These are phyloP conservation scores for Dactylella cylindrospora DNA, from an alignment of 2,329 filamentous ascomycete genomes.

Conservation along the genomic window DNA sequence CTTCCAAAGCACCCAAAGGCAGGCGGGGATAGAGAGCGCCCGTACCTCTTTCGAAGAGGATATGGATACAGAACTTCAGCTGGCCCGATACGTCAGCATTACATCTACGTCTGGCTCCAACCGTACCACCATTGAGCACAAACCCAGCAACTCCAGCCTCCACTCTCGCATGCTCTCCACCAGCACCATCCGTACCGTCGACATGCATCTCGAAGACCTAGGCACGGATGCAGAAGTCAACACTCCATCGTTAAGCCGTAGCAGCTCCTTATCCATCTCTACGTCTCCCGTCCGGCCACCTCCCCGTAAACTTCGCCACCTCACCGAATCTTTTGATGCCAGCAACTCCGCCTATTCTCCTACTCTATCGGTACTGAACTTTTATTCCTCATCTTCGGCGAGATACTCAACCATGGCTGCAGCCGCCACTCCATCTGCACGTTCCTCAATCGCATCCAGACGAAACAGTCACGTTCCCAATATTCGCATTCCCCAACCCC, in stretches of 20 bases:
- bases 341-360: constrained; percentile 23
- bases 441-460: constrained; percentile 22
- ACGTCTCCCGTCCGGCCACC: background rate
- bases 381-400: constrained; percentile 20
- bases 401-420: constrained; percentile 30
- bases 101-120: constrained; percentile 38
- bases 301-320: constrained; percentile 8
- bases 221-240: background rate
- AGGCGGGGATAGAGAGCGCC: constrained; percentile 12
- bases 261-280: constrained; percentile 15
- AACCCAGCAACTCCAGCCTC: constrained; percentile 16
- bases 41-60: constrained; percentile 28
- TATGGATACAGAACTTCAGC: constrained; percentile 26
- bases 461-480: constrained; percentile 31
- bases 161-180: constrained; percentile 26
- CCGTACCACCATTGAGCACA: constrained; percentile 37
- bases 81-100: constrained; percentile 35
- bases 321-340: constrained; percentile 3
- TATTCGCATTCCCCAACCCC: constrained; percentile 36
- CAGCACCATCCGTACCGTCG: constrained; percentile 30
- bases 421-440: constrained; percentile 18
- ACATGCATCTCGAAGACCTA: constrained; percentile 25
- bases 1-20: constrained; percentile 28
- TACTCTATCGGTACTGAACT: constrained; percentile 41
- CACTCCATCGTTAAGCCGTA: constrained; percentile 10